A percentile compares a stretch with the other conserved stretches of the same genome.
Evolutionary conservation across 768 basidiomycete species (phyloP).

Genomic region (Candolleomyces eurysporus): DNA sequence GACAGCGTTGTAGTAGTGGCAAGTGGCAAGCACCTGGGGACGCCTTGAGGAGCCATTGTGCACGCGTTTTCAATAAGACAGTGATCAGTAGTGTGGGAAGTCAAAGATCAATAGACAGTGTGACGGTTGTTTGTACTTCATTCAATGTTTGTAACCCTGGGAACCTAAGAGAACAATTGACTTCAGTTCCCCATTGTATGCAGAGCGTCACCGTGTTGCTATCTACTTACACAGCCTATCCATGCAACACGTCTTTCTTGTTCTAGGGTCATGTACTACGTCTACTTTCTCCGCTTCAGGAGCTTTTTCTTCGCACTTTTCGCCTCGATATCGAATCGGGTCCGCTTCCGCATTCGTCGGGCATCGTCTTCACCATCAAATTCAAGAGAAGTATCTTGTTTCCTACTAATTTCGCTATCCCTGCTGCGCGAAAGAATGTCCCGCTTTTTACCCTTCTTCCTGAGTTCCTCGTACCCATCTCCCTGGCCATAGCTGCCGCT

Average conservation of each 20-base stretch:
- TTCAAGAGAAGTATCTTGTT: constrained; percentile 18
- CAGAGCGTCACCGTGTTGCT: background rate
- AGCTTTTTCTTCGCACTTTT: constrained; percentile 40
- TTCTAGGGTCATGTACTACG: background rate
- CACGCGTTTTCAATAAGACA: background rate
- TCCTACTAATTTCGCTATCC: constrained; percentile 20
- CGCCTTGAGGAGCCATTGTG: background rate
- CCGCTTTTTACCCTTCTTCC: constrained; percentile 63
- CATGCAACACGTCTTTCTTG: background rate
- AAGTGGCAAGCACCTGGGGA: background rate
- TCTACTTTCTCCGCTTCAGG: constrained; percentile 3
- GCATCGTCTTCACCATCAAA: constrained; percentile 26
- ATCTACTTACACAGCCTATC: background rate
- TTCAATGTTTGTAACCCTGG: background rate
- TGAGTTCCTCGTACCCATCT: constrained; percentile 83
- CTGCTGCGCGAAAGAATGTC: constrained; percentile 61
- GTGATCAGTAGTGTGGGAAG: background rate
- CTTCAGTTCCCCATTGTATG: background rate
- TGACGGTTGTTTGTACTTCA: too few relatives aligned
- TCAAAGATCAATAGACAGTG: too few relatives aligned
- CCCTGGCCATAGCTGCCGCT: constrained; percentile 38
- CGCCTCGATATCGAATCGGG: constrained; percentile 48
- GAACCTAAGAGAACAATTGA: background rate
- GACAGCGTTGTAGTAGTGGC: background rate
- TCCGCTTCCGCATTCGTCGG: constrained; percentile 39